These are phyloP conservation scores for Porodaedalea pini DNA, from an alignment of 1,284 basidiomycete genomes.

Conservation along the genomic window DNA sequence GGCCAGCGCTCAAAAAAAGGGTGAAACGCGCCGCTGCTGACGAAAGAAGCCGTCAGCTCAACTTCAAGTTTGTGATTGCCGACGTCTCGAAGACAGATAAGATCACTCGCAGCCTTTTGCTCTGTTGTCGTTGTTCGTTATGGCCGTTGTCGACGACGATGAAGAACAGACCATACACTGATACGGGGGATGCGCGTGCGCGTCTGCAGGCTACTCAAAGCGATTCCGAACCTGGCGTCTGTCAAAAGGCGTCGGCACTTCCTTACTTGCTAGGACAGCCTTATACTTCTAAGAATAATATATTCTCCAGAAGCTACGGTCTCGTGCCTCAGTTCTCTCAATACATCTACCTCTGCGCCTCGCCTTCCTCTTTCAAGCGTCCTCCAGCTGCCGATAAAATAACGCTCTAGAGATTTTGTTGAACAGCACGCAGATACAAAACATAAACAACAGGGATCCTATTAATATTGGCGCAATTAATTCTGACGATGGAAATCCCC, in stretches of 20 bases:
- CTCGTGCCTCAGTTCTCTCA: neutral
- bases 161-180: neutral
- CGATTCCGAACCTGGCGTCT: neutral
- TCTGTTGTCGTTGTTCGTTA: neutral
- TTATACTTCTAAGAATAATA: neutral
- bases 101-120: constrained; percentile 2
- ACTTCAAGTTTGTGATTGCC: constrained; percentile 6
- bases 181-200: neutral
- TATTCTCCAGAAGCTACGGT: neutral
- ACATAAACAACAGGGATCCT: no score
- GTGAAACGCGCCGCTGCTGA: constrained; percentile 19
- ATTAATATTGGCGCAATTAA: no score
- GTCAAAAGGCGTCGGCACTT: neutral
- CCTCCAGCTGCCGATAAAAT: neutral
- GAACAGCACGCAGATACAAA: no score
- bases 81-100: constrained; percentile 7
- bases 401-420: neutral
- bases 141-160: neutral
- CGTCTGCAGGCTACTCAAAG: neutral
- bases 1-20: constrained; percentile 8
- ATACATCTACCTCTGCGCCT: neutral
- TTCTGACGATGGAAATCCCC: no score
- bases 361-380: neutral
- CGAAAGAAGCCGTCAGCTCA: constrained; percentile 15
- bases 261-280: neutral